Percentiles rank a stretch among this genome's conserved stretches.
These are phyloP conservation scores for Cardiospermum halicacabum DNA, from an alignment of 345 rosid genomes.

Conservation along the genomic window DNA sequence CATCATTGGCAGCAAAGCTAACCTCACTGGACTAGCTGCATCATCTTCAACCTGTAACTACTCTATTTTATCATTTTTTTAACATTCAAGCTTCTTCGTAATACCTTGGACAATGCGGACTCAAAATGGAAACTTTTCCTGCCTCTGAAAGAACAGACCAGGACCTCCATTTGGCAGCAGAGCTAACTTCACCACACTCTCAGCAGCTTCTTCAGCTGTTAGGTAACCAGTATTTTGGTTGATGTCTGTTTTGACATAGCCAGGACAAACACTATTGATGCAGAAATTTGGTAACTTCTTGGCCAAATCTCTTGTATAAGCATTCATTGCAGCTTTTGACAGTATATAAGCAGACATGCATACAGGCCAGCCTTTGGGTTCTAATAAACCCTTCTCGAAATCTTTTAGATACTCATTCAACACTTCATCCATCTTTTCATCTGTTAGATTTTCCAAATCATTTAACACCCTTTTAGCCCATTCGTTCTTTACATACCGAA, in stretches of 20 bases:
- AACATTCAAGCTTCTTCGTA: too few relatives aligned
- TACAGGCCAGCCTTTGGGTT: slow-evolving; percentile 35
- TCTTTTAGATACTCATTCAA: slow-evolving; percentile 21
- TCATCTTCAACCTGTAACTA: too few relatives aligned
- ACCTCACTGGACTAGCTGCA: too few relatives aligned
- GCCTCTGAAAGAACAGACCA: slow-evolving; percentile 34
- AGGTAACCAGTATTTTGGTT: slow-evolving; percentile 19
- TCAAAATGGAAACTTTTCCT: too few relatives aligned
- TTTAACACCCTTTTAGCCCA: slow-evolving; percentile 24
- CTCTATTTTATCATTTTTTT: too few relatives aligned
- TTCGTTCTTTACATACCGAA: slow-evolving; percentile 19
- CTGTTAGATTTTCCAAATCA: slow-evolving; percentile 22
- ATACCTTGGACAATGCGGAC: too few relatives aligned
- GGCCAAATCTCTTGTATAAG: slow-evolving; percentile 37
- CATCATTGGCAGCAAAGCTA: too few relatives aligned
- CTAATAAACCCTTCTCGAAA: slow-evolving; percentile 25
- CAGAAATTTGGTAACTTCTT: slow-evolving; percentile 19
- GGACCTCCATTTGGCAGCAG: slow-evolving; percentile 27
- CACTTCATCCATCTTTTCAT: slow-evolving; percentile 29
- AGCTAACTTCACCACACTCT: slow-evolving; percentile 26
- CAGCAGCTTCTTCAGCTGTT: slow-evolving; percentile 29
- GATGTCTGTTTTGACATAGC: slow-evolving; percentile 26
- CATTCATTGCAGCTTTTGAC: slow-evolving; percentile 30
- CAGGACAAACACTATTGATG: slow-evolving; percentile 35
- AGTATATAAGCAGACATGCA: slow-evolving; percentile 20